Percentiles rank a stretch among this genome's conserved stretches.
These are phyloP conservation scores for Tylopilus cervinicoccineus DNA, from an alignment of 768 basidiomycete genomes.

Conservation along the genomic window DNA sequence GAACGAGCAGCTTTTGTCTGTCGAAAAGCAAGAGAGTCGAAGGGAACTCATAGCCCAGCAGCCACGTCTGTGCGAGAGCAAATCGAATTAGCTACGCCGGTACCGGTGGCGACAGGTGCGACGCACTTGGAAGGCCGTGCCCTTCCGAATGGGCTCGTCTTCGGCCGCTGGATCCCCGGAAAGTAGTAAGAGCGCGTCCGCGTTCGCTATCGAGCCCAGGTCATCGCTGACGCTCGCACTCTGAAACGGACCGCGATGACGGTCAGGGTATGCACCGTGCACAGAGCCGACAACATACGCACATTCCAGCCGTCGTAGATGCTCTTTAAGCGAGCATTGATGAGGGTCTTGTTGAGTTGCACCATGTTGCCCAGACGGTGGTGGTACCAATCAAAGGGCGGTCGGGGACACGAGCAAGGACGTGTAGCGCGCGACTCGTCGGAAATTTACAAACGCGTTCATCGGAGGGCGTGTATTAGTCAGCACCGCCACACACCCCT, in stretches of 20 bases:
- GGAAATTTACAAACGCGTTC: slow-evolving; percentile 33
- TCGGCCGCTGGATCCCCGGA: slow-evolving; percentile 80
- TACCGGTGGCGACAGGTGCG: not conserved
- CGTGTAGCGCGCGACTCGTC: slow-evolving; percentile 21
- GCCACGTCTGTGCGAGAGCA: slow-evolving; percentile 68
- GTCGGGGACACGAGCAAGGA: slow-evolving; percentile 15
- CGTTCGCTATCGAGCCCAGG: slow-evolving; percentile 60
- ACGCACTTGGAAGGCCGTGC: slow-evolving; percentile 85
- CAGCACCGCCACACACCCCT: slow-evolving; percentile 18
- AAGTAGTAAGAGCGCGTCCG: slow-evolving; percentile 65
- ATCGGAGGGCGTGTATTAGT: slow-evolving; percentile 23
- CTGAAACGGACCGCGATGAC: slow-evolving; percentile 33
- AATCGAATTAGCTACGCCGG: slow-evolving; percentile 1
- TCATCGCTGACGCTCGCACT: slow-evolving; percentile 67
- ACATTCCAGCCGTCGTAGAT: slow-evolving; percentile 65
- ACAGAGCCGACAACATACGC: slow-evolving; percentile 21
- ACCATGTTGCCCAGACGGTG: slow-evolving; percentile 44
- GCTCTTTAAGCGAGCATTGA: slow-evolving; percentile 52
- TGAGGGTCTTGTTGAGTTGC: slow-evolving; percentile 63
- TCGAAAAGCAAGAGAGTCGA: slow-evolving; percentile 86
- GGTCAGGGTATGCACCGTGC: slow-evolving; percentile 11
- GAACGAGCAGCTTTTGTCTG: slow-evolving; percentile 68
- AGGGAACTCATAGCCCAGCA: slow-evolving; percentile 96
- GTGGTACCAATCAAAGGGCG: slow-evolving; percentile 2
- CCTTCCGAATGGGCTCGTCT: slow-evolving; percentile 88